Percentiles rank a stretch among this genome's conserved stretches.
These are phyloP conservation scores for Neurospora sublineolata DNA, from an alignment of 495 filamentous ascomycete species.

Conservation along the genomic window DNA sequence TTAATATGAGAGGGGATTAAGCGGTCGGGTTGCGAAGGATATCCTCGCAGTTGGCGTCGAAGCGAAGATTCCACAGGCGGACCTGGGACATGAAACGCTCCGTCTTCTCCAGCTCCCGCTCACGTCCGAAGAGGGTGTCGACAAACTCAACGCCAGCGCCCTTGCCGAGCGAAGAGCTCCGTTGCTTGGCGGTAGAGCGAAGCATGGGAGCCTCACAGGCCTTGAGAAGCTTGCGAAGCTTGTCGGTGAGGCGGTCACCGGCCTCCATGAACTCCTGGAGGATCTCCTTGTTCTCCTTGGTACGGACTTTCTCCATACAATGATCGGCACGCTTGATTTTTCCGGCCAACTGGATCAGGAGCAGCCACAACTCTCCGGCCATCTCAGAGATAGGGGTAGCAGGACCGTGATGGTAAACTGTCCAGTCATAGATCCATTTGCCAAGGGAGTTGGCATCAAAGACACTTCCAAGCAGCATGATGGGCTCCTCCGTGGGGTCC, in stretches of 20 bases:
- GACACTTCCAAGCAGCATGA: constrained; percentile 86
- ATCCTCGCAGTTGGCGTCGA: constrained; percentile 92
- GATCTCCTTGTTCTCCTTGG: constrained; percentile 61
- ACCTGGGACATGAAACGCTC: constrained; percentile 89
- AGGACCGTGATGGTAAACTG: constrained; percentile 80
- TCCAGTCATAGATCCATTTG: constrained; percentile 99
- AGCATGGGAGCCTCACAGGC: constrained; percentile 87
- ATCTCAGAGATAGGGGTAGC: constrained; percentile 81
- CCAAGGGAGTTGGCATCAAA: constrained; percentile 96
- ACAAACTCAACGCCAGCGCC: constrained; percentile 94
- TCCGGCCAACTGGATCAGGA: constrained; percentile 89
- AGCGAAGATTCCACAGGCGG: constrained; percentile 87
- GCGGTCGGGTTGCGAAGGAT: constrained; percentile 55
- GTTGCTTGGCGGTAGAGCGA: constrained; percentile 42
- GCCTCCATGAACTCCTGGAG: constrained; percentile 87
- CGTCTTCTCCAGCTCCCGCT: constrained; percentile 84
- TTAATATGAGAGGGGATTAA: constrained; percentile 18
- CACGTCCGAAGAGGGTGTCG: constrained; percentile 88
- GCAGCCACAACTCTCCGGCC: constrained; percentile 88
- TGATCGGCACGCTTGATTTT: constrained; percentile 91
- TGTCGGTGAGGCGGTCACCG: constrained; percentile 76
- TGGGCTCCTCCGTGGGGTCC: constrained; percentile 86
- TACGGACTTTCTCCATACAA: constrained; percentile 60
- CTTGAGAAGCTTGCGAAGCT: constrained; percentile 79
- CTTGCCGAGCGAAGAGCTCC: constrained; percentile 73